Conservation (phyloP, 495 filamentous ascomycete species). For the Neurospora sp. region DNA sequence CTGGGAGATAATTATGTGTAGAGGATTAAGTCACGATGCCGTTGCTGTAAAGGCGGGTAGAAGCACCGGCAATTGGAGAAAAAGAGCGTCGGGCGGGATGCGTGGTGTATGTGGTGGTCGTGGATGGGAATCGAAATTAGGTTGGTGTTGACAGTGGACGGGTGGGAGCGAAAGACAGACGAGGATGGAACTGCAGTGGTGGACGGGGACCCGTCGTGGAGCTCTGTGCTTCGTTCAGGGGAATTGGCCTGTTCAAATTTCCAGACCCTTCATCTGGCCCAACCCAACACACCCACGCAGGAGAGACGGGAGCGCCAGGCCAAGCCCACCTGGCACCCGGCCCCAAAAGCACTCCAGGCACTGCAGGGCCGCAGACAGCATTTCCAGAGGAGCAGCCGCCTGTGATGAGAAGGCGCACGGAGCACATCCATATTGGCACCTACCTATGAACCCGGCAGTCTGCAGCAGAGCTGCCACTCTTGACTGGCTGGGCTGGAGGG, state of each 20-base stretch:
- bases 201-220: slow-evolving; percentile 5
- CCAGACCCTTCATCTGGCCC: slow-evolving; percentile 12
- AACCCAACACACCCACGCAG: not conserved
- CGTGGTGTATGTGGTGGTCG: not conserved
- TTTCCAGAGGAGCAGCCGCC: not conserved
- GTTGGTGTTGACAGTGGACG: slow-evolving; percentile 17
- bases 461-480: not conserved
- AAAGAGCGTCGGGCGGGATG: slow-evolving; percentile 2
- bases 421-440: not conserved
- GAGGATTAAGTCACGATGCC: slow-evolving; percentile 1
- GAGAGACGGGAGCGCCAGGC: slow-evolving; percentile 13
- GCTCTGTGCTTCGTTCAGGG: slow-evolving; percentile 28
- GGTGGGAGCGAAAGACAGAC: slow-evolving; percentile 10
- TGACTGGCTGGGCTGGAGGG: not conserved
- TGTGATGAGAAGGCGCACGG: not conserved
- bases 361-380: not conserved
- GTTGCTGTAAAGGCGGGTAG: slow-evolving; percentile 12
- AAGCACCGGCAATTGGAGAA: slow-evolving; percentile 8
- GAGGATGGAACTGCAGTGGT: slow-evolving; percentile 2
- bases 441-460: not conserved
- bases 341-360: slow-evolving; percentile 1
- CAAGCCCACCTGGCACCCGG: slow-evolving; percentile 6
- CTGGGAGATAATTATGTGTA: slow-evolving; percentile 4
- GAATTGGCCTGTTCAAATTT: slow-evolving; percentile 31
- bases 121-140: slow-evolving; percentile 6